These are phyloP conservation scores for Coffea humblotiana DNA, from an alignment of 305 asterid genomes.

Conservation along the genomic window DNA sequence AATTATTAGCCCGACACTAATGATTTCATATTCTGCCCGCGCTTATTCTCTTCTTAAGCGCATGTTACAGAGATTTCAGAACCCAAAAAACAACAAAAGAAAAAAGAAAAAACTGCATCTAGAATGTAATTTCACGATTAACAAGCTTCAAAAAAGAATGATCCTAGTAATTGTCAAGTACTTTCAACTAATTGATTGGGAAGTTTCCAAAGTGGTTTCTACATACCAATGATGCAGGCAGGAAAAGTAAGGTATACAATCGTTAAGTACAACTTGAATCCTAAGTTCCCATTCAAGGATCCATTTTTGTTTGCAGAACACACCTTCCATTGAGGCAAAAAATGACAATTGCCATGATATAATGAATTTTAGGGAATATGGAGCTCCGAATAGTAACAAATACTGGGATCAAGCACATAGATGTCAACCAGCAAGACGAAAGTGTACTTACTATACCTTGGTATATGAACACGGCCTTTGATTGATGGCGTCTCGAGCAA, in stretches of 20 bases:
- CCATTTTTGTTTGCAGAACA: not conserved
- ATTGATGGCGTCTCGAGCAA: constrained; percentile 16
- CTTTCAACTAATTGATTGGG: not conserved
- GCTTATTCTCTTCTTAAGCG: no score
- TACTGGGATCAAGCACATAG: not conserved
- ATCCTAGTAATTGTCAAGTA: not conserved
- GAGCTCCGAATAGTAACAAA: not conserved
- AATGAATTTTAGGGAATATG: not conserved
- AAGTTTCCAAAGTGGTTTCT: not conserved
- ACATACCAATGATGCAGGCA: not conserved
- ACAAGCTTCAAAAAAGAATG: not conserved
- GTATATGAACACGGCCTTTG: constrained; percentile 3
- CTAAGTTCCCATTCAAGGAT: not conserved
- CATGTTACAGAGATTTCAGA: no score
- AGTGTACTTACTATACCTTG: not conserved
- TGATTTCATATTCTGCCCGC: no score
- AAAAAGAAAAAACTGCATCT: no score
- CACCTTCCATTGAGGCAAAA: not conserved
- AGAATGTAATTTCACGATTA: no score
- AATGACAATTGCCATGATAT: not conserved
- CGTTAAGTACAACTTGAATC: not conserved
- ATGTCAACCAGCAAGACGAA: not conserved
- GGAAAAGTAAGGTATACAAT: not conserved
- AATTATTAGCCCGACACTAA: no score
- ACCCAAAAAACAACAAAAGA: no score